Base-by-base conservation (phyloP, 116 monocot species). In the Posidonia oceanica region DNA sequence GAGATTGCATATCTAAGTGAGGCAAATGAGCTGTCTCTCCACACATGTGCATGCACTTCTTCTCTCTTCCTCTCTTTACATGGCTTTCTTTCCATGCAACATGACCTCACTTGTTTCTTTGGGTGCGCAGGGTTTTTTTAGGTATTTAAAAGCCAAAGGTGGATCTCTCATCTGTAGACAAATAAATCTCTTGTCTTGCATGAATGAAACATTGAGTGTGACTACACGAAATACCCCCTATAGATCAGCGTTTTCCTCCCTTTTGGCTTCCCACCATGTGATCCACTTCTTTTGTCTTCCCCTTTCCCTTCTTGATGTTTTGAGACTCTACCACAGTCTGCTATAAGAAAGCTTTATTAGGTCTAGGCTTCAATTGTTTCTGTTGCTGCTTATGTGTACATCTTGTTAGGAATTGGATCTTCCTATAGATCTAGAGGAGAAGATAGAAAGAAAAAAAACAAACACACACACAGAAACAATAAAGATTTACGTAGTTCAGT, bases 191-290 rank as follows among this genome's bases (percentile, higher is more conserved):
- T 80, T 85, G 88, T 84, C 88, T 80, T 79, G 84, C 80, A 78
- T 82, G 80, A 73, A 62, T 80, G 80, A 65, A 82, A 80, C 82
- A 80, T 21, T 85, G 79, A 88, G 57, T 78, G 82, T 81, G 87
- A 83, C 78, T 68, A 78, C 61, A 81, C 81, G 66, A 71, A 39
- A 39, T 41, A 65, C 14, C 61, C 69, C 66, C 54, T 53, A 51
- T 67, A 52, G 55, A 61, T 62, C 64, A 66, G 48, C 65, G 70
- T 79, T 76, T 71, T 77, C 51, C 55, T 64, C 71, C 29, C 61
- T 74, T 18, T 54, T 14, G 41, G 71, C 64, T 55, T 75, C 69
- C 61, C 40, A 22, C 21, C 54, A 53, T 23, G 36, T 64, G 39
- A 64, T 29, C 54, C 64, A 39, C 73, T 65, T 74, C 53, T 36